phyloP scores from a whole-genome alignment of 2,329 filamentous ascomycete genomes.

The Grosmannia clavigera region DNA sequence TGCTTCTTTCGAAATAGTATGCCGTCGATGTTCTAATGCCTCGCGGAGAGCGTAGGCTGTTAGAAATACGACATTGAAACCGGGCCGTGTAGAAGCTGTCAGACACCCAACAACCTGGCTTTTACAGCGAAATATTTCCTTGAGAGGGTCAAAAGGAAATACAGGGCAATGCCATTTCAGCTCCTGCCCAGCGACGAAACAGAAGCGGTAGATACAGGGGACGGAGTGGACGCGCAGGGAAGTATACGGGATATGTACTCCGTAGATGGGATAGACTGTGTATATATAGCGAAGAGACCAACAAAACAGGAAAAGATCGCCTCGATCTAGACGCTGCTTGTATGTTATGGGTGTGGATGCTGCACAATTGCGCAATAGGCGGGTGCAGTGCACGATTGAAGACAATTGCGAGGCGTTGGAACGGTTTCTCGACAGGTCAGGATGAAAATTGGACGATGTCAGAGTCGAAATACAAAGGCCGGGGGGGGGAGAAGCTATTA shows the following conservation, averaged over 20 bases:
- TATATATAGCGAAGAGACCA: neutral
- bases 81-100: neutral
- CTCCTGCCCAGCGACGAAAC: neutral
- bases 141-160: neutral
- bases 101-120: neutral
- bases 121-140: neutral
- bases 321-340: neutral
- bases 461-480: neutral
- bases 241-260: neutral
- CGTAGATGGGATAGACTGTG: neutral
- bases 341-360: neutral
- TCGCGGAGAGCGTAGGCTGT: neutral
- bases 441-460: neutral
- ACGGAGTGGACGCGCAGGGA: neutral
- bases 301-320: neutral
- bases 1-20: neutral
- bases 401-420: neutral
- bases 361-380: constrained; percentile 3
- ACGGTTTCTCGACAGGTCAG: neutral
- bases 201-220: neutral
- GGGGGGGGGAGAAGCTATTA: neutral
- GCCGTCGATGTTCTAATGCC: neutral
- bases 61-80: neutral
- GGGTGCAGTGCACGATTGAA: neutral
- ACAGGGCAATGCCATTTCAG: neutral